A percentile compares a stretch with the other conserved stretches of the same genome.
Evolutionary conservation across 768 basidiomycete species (phyloP).

Genomic region (Russula foetens): DNA sequence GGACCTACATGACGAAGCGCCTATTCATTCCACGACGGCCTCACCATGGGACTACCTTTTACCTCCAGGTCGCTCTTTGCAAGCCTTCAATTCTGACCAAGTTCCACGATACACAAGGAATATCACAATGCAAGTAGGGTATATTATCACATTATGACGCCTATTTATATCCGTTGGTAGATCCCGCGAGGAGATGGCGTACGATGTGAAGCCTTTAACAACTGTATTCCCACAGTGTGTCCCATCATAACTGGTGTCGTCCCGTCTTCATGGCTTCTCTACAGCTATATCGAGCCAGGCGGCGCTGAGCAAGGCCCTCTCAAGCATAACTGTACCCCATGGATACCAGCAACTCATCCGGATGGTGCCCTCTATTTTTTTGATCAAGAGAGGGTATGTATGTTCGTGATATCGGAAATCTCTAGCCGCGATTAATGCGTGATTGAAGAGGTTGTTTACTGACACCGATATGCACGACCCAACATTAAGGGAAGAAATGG

Average conservation of each 20-base stretch:
- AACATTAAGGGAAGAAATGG: constrained; percentile 28
- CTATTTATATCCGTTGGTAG: neutral
- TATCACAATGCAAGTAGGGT: neutral
- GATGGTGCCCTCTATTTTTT: constrained; percentile 57
- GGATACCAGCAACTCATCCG: constrained; percentile 45
- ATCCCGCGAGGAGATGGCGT: neutral
- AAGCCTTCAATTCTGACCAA: constrained; percentile 7
- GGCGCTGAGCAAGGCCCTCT: neutral
- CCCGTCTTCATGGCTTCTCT: neutral
- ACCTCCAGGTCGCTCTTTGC: neutral
- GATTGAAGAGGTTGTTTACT: constrained; percentile 41
- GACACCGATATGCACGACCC: constrained; percentile 43
- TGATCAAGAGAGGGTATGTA: constrained; percentile 36
- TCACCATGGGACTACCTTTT: neutral
- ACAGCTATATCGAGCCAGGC: neutral
- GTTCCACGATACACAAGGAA: constrained; percentile 4
- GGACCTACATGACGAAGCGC: neutral
- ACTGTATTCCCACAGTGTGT: constrained; percentile 1
- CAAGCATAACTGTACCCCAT: constrained; percentile 21
- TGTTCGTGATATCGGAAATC: neutral
- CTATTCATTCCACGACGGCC: no score
- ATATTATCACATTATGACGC: neutral
- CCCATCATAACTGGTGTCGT: neutral
- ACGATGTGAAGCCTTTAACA: neutral
- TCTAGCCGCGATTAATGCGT: neutral